Percentiles rank a stretch among this genome's conserved stretches.
Conservation (phyloP, 2,329 filamentous ascomycete genomes). For the Pseudocercospora fijiensis region DNA sequence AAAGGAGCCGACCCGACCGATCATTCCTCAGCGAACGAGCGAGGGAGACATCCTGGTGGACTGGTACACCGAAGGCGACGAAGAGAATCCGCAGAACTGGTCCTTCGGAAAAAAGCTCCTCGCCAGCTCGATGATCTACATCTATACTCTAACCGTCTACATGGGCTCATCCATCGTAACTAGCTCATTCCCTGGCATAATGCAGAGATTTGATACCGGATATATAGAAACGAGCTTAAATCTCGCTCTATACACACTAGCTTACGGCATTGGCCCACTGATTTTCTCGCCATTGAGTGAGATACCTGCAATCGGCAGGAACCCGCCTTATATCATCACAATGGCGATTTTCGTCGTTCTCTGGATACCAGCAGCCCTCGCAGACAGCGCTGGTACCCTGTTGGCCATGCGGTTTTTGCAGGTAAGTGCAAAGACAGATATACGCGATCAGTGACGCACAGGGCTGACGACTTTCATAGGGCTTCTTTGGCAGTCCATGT, state of each 20-base stretch:
- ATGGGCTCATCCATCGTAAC: conserved; percentile 55
- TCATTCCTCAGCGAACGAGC: conserved; percentile 51
- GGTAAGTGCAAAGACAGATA: neutral
- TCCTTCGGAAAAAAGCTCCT: conserved; percentile 34
- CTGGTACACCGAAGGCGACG: conserved; percentile 44
- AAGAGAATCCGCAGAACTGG: conserved; percentile 38
- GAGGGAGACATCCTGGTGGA: conserved; percentile 54
- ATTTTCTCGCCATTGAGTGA: conserved; percentile 67
- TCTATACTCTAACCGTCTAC: conserved; percentile 62
- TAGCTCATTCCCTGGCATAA: conserved; percentile 48
- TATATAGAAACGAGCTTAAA: conserved; percentile 56
- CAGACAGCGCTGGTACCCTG: conserved; percentile 58
- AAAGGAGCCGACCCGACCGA: conserved; percentile 39
- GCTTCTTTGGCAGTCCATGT: conserved; percentile 66
- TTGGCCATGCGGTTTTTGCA: conserved; percentile 60
- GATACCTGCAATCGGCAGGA: conserved; percentile 65
- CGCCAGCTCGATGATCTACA: conserved; percentile 41
- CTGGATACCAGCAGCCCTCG: conserved; percentile 64
- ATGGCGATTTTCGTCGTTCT: conserved; percentile 68
- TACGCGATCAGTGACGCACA: neutral
- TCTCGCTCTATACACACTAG: conserved; percentile 54
- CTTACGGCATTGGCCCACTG: conserved; percentile 59
- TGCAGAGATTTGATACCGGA: conserved; percentile 54
- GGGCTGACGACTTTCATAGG: conserved; percentile 41
- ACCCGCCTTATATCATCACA: conserved; percentile 65